A percentile compares a stretch with the other conserved stretches of the same genome.
phyloP scores from a whole-genome alignment of 176 grass and related monocot genomes.

The Bromus sterilis region DNA sequence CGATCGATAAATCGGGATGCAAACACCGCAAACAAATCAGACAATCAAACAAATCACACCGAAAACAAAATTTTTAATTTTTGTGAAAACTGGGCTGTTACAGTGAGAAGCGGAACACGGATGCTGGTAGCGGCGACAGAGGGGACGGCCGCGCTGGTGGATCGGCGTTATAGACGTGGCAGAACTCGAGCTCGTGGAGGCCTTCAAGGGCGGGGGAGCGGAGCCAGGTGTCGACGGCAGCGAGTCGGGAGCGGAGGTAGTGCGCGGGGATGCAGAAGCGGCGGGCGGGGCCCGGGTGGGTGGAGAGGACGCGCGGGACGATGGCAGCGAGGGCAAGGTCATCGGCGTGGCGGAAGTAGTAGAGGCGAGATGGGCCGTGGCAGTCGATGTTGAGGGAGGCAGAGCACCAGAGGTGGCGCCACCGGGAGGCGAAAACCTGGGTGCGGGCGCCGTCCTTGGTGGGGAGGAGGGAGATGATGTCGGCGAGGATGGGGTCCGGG shows the following conservation, averaged over 20 bases:
- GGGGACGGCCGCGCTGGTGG: not conserved
- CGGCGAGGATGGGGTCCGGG: not conserved
- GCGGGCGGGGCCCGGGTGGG: not conserved
- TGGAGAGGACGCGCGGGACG: not conserved
- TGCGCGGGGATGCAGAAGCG: not conserved
- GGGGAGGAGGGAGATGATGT: not conserved
- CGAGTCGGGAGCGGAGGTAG: not conserved
- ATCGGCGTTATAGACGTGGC: not conserved
- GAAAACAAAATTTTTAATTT: no score
- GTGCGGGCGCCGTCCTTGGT: no score
- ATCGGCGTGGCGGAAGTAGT: not conserved
- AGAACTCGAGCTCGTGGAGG: not conserved
- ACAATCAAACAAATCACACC: no score
- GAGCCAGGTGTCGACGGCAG: not conserved
- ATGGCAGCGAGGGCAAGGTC: not conserved
- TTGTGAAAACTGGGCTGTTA: no score
- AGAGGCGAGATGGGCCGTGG: not conserved
- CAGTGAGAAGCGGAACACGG: conserved; percentile 19
- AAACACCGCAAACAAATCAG: no score
- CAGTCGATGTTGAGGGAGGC: not conserved
- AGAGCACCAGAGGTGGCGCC: not conserved
- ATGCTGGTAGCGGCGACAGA: not conserved
- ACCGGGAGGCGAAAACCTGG: no score
- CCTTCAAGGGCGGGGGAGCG: not conserved
- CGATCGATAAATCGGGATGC: no score